Evolutionary conservation across 2,329 filamentous ascomycete genomes (phyloP).

Genomic region (Monilinia vaccinii-corymbosi): DNA sequence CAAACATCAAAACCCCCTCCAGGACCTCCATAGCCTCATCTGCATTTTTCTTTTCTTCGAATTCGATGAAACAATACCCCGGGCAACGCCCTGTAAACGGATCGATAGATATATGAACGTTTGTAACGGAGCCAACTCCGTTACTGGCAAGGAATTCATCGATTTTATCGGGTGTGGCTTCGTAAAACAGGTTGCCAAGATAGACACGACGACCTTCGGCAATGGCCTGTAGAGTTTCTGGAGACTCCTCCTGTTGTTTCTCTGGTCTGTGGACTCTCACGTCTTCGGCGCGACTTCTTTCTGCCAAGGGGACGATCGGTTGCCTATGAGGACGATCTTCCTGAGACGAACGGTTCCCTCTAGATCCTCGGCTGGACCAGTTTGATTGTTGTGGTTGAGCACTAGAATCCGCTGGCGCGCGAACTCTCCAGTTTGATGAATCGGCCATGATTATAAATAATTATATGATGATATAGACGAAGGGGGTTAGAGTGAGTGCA

Average conservation of each 20-base stretch:
- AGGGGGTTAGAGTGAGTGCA: background rate
- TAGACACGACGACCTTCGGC: background rate
- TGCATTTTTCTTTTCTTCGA: background rate
- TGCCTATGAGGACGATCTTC: background rate
- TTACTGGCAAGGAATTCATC: background rate
- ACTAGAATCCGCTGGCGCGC: background rate
- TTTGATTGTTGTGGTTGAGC: background rate
- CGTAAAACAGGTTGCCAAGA: background rate
- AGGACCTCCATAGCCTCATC: background rate
- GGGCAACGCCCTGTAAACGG: background rate
- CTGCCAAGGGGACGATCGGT: background rate
- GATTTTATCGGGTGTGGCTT: background rate
- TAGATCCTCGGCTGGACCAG: background rate
- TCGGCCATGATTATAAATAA: background rate
- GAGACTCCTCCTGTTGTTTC: background rate
- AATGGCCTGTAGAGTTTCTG: background rate
- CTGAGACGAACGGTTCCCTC: background rate
- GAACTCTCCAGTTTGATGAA: background rate
- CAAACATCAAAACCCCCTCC: background rate
- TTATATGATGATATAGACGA: background rate
- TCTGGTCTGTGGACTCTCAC: background rate
- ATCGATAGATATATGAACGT: background rate
- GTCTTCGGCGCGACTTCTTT: background rate
- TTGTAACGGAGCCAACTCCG: background rate
- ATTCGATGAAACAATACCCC: constrained; percentile 1